phyloP scores from a whole-genome alignment of 2,329 filamentous ascomycete genomes.

The Colletotrichum tabaci region DNA sequence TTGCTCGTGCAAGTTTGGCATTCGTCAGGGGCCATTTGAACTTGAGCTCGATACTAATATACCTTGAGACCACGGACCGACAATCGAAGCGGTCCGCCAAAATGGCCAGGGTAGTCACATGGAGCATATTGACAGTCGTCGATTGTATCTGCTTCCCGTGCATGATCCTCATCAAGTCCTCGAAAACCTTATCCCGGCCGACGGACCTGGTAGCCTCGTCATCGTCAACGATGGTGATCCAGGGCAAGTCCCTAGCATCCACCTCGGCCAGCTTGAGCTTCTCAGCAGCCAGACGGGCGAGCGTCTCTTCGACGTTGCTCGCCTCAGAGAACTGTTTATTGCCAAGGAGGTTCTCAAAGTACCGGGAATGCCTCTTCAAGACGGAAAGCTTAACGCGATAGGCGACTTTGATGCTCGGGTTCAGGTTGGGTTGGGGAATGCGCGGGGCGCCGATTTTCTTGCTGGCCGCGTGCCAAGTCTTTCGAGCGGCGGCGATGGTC shows the following conservation, averaged over 20 bases:
- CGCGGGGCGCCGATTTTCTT: slow-evolving; percentile 49
- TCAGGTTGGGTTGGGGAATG: slow-evolving; percentile 50
- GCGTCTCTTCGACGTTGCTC: slow-evolving; percentile 64
- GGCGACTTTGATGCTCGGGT: slow-evolving; percentile 57
- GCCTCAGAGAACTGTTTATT: slow-evolving; percentile 76
- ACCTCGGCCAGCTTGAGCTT: slow-evolving; percentile 65
- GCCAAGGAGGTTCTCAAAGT: slow-evolving; percentile 78
- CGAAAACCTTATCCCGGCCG: slow-evolving; percentile 73
- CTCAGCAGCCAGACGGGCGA: slow-evolving; percentile 64
- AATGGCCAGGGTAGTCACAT: slow-evolving; percentile 77
- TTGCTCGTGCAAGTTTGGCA: slow-evolving; percentile 57
- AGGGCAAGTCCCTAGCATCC: slow-evolving; percentile 69
- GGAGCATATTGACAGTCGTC: slow-evolving; percentile 66
- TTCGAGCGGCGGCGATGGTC: slow-evolving; percentile 63
- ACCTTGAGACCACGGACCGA: slow-evolving; percentile 66
- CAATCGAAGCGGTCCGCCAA: slow-evolving; percentile 83
- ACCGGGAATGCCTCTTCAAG: slow-evolving; percentile 75
- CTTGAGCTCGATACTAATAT: slow-evolving; percentile 64
- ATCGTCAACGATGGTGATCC: slow-evolving; percentile 75
- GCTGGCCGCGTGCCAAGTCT: slow-evolving; percentile 52
- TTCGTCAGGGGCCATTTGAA: slow-evolving; percentile 69
- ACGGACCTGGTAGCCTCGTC: slow-evolving; percentile 76
- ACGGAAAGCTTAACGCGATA: slow-evolving; percentile 73
- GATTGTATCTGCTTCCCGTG: slow-evolving; percentile 67
- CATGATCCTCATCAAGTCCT: slow-evolving; percentile 77